Evolutionary conservation across 1,284 basidiomycete genomes (phyloP), one percentile per base, ranked within the genome.

Genomic region (Moesziomyces sp.): DNA sequence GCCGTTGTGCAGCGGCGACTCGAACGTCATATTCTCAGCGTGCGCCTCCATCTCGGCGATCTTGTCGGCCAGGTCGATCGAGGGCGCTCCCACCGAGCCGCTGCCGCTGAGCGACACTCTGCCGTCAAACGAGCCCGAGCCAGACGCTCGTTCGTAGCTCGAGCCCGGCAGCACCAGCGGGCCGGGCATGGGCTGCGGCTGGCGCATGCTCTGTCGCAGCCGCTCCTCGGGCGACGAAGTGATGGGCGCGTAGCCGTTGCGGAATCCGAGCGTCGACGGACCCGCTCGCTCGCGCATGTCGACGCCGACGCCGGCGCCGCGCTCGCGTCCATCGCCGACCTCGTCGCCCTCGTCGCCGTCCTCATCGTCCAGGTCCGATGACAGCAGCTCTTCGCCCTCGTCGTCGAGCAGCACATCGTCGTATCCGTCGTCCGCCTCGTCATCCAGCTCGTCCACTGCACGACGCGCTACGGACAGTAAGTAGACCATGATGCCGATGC

Each of bases 401-500:
- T 58, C 59, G 18, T 73, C 76, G 11, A 56, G 51, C 21, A 58
- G 55, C 16, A 52, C 63, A n/a, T 74, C 77, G 23, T 66, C 58
- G 38, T 46, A 55, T 4, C 42, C 57, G 11, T 58, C 74, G 23
- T 56, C 53, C 6, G 46, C 57, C 45, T 83, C 78, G 49, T 80
- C 80, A 43, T 82, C 81, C 83, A 93, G 90, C 38, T 91, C 90
- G 80, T 93, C 90, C 44, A 94, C 91, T 1, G 92, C 93, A 62
- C 88, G 88, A 26, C 92, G 89, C 26, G 93, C 92, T 57, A 93
- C 89, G 81, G 88, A 88, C 52, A 91, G 89, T 49, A 94, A 87
- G 85, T 94, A 94, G 62, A 93, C 74, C 75, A 93, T 89, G 78
- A 94, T 90, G 24, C 87, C 89, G 60, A 93, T 79, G 81, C 92